These are phyloP conservation scores for Galeopsis tetrahit DNA, from an alignment of 257 asterid species.

Conservation along the genomic window DNA sequence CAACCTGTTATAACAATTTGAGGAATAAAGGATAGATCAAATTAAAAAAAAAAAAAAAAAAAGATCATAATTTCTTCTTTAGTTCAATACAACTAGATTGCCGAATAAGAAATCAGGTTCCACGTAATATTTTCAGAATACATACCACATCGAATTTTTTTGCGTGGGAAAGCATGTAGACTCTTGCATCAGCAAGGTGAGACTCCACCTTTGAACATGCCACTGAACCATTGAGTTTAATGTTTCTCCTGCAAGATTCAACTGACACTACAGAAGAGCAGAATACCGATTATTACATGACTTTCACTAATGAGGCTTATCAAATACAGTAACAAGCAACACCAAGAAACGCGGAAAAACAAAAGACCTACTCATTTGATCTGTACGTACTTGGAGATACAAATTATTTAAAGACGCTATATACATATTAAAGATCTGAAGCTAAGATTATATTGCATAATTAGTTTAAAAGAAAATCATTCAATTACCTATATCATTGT, in stretches of 20 bases:
- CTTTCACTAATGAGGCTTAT: neutral
- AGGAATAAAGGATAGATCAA: conserved; percentile 15
- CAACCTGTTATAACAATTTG: conserved; percentile 64
- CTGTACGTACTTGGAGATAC: no score
- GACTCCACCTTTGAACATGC: conserved; percentile 95
- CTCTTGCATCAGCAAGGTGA: conserved; percentile 83
- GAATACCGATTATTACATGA: conserved; percentile 26
- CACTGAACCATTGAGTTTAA: conserved; percentile 86
- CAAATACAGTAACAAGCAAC: neutral
- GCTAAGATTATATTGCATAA: neutral
- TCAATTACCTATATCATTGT: conserved; percentile 77
- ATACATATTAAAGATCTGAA: neutral
- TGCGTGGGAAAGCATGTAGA: conserved; percentile 94
- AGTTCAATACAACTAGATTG: neutral
- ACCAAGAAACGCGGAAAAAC: no score
- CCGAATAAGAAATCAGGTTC: conserved; percentile 16
- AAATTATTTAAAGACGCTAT: no score
- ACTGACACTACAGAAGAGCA: conserved; percentile 70
- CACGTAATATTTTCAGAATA: conserved; percentile 16
- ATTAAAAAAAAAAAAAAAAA: neutral
- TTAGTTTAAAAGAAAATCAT: neutral
- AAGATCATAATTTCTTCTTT: neutral
- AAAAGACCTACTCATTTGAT: no score
- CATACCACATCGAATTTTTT: conserved; percentile 96
- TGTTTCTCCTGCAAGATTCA: conserved; percentile 93